Base-by-base conservation (phyloP, 2,329 filamentous ascomycete genomes). In the Westerdykella ornata region DNA sequence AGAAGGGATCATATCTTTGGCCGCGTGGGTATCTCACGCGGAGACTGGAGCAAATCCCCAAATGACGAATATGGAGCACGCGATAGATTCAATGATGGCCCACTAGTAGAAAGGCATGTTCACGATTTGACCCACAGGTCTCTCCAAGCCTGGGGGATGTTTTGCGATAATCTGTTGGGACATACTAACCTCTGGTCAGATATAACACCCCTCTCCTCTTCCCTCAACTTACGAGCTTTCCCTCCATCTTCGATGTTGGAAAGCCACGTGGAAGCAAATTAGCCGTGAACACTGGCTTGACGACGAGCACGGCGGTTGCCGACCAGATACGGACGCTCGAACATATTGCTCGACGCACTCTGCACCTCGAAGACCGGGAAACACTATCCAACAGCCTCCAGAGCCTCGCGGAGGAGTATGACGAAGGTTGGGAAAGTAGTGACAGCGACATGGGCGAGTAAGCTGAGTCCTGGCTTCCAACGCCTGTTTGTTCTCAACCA, bases 341-440 rank as follows among this genome's bases (percentile, higher is more conserved):
- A 51, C 69, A 74, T 16, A 72, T 84, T 11, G 80, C 84, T 11
- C 68, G 76, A 13, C 76, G 81, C 46, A 73, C 78, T 9, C 72
- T 89, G 13, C 72, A 74, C 0, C 54, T 90, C 3, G 87, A 94
- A 45, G 89, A 97, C 57, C 77, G 90, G 32, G 92, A 98, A 66
- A 73, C 74, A 2, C 72, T 97, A n/a, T 78, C 80, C 35, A 92
- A 94, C 58, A 81, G 84, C 11, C 72, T 98, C 30, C 81, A 84
- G 17, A 83, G 85, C 45, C 81, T 97, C 55, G 83, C 84, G 1
- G 89, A 95, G 57, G 85, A 85, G 45, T 97, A 96, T 62, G 81
- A 87, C 52, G 86, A 92, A 46, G 88, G 88, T 1, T 95, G 87
- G 85, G 81, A 80, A 11, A 88, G 84, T 56, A 54, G 50, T 35